Conservation (phyloP, 306 rosid species). For the Malus fusca region DNA sequence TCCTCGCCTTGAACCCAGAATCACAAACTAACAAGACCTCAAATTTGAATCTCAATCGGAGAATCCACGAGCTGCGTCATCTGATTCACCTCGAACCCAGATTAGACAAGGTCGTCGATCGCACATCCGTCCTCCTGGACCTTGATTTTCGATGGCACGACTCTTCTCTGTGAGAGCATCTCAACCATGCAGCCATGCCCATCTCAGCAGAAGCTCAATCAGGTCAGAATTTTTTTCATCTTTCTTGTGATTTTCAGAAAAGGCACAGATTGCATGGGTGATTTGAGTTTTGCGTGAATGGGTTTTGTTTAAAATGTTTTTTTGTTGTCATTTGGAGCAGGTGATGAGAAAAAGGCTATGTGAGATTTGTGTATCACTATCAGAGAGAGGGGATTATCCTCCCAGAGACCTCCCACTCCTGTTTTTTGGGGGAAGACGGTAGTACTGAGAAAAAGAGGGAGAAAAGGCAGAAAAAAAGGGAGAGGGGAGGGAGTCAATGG, state of each 20-base stretch:
- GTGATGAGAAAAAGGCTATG: slow-evolving; percentile 36
- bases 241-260: not conserved
- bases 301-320: slow-evolving; percentile 11
- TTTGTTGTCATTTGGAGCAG: slow-evolving; percentile 29
- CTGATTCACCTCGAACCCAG: no score
- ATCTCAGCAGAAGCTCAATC: slow-evolving; percentile 31
- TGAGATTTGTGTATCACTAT: slow-evolving; percentile 62
- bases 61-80: no score
- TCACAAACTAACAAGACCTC: no score
- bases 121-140: no score
- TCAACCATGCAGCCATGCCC: slow-evolving; percentile 15
- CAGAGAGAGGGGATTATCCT: slow-evolving; percentile 64
- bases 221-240: slow-evolving; percentile 23
- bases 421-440: not conserved
- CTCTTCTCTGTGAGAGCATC: slow-evolving; percentile 20
- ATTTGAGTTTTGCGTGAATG: not conserved
- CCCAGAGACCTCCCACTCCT: slow-evolving; percentile 85
- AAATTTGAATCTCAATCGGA: no score
- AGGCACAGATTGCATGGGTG: slow-evolving; percentile 2
- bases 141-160: no score
- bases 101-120: no score
- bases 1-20: no score
- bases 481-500: no score
- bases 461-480: no score
- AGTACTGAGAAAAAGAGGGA: no score